These are phyloP conservation scores for Narthecium ossifragum DNA, from an alignment of 106 monocot species.

Conservation along the genomic window DNA sequence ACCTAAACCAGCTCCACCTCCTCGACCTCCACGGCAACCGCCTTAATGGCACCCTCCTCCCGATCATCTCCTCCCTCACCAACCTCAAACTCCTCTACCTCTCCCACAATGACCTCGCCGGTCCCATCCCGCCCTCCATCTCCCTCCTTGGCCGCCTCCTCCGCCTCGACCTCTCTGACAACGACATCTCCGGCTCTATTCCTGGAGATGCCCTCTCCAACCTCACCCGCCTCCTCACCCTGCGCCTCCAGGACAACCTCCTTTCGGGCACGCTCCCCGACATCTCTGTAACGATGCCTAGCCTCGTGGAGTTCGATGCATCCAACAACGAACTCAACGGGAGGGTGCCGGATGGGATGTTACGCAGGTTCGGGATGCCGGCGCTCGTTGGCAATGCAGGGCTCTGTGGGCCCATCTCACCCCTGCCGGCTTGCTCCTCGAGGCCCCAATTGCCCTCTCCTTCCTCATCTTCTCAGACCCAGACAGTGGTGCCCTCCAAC, in stretches of 20 bases:
- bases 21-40: conserved; percentile 55
- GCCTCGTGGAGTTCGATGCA: conserved; percentile 37
- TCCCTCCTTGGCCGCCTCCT: conserved; percentile 28
- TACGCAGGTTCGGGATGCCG: conserved; percentile 29
- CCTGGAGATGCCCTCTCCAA: conserved; percentile 23
- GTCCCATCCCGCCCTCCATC: conserved; percentile 27
- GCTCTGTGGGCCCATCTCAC: conserved; percentile 35
- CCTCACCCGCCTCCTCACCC: conserved; percentile 47
- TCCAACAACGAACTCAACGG: conserved; percentile 61
- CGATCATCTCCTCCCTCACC: conserved; percentile 19
- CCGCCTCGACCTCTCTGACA: conserved; percentile 50
- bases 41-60: conserved; percentile 52
- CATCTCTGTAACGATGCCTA: conserved; percentile 21
- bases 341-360: conserved; percentile 31
- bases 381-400: conserved; percentile 44
- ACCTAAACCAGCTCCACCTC: conserved; percentile 42
- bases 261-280: conserved; percentile 52
- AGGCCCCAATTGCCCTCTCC: not conserved
- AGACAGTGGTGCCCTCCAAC: conserved; percentile 33
- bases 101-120: conserved; percentile 52
- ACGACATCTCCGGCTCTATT: conserved; percentile 43
- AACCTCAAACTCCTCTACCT: conserved; percentile 62
- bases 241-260: conserved; percentile 53
- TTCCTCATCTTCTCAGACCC: conserved; percentile 9
- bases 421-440: conserved; percentile 28